Conservation (phyloP, 805 yeast species). For the Schwanniomyces polymorphus region DNA sequence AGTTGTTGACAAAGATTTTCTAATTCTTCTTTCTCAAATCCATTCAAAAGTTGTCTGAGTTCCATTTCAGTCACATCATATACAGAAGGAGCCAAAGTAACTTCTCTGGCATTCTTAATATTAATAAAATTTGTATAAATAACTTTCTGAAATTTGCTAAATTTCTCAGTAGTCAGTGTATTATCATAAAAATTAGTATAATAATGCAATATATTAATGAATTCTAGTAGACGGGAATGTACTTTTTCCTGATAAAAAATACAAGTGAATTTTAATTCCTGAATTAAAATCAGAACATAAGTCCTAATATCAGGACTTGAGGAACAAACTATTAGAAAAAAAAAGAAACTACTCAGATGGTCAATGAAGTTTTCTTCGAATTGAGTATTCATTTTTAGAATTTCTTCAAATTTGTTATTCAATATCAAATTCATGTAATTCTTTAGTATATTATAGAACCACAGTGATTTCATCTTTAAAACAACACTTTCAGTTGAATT, state of each 20-base stretch:
- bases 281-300: constrained; percentile 3
- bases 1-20: constrained; percentile 1
- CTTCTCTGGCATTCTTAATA: neutral
- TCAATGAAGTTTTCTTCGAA: neutral
- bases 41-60: constrained; percentile 3
- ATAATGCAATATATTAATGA: constrained; percentile 13
- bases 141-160: constrained; percentile 6
- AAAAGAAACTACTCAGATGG: constrained; percentile 6
- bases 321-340: constrained; percentile 1
- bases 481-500: neutral
- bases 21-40: constrained; percentile 1
- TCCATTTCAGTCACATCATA: constrained; percentile 3
- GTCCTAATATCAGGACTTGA: constrained; percentile 4
- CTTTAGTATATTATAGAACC: constrained; percentile 5
- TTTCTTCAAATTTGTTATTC: neutral
- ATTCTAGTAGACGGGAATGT: neutral
- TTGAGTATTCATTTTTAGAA: neutral
- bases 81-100: constrained; percentile 9
- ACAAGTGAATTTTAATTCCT: constrained; percentile 2
- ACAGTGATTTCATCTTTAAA: constrained; percentile 4
- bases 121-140: constrained; percentile 1
- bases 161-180: neutral
- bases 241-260: neutral
- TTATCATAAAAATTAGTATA: constrained; percentile 34
- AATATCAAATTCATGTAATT: constrained; percentile 3